Conservation (phyloP, 2,329 filamentous ascomycete species). For the Epicoccum sorghinum region DNA sequence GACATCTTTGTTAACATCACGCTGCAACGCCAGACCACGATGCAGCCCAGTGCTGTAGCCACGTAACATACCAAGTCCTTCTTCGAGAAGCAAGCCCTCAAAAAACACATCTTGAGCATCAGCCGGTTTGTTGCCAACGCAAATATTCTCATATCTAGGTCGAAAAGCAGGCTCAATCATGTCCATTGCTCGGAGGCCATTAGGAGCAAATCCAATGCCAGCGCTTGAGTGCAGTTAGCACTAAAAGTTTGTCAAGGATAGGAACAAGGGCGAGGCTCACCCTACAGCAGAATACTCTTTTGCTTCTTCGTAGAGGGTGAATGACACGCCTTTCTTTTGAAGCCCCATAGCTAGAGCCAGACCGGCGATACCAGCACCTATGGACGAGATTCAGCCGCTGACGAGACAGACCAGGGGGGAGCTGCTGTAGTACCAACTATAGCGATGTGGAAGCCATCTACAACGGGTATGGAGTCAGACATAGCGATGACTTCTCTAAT, state of each 20-base stretch:
- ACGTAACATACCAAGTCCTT: constrained; percentile 49
- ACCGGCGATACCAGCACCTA: constrained; percentile 39
- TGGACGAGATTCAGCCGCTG: background rate
- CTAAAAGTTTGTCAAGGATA: background rate
- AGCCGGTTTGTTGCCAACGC: constrained; percentile 48
- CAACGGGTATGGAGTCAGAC: background rate
- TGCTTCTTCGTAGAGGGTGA: constrained; percentile 38
- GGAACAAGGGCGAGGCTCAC: background rate
- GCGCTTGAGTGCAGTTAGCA: constrained; percentile 14
- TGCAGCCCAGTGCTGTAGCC: background rate
- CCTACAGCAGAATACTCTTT: constrained; percentile 31
- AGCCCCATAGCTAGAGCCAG: constrained; percentile 37
- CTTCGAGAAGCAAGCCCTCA: constrained; percentile 50
- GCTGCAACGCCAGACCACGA: no score
- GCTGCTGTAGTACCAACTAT: background rate
- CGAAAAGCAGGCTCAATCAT: constrained; percentile 50
- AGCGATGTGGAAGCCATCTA: background rate
- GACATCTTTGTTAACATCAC: no score
- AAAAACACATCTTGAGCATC: constrained; percentile 50
- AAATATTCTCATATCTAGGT: constrained; percentile 47
- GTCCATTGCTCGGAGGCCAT: constrained; percentile 51
- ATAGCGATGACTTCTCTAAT: background rate
- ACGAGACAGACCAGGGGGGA: background rate
- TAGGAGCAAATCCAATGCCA: constrained; percentile 48
- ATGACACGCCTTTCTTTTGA: constrained; percentile 25